A percentile compares a stretch with the other conserved stretches of the same genome.
These are phyloP conservation scores for Aspergillus caelatus DNA, from an alignment of 2,329 filamentous ascomycete species.

Conservation along the genomic window DNA sequence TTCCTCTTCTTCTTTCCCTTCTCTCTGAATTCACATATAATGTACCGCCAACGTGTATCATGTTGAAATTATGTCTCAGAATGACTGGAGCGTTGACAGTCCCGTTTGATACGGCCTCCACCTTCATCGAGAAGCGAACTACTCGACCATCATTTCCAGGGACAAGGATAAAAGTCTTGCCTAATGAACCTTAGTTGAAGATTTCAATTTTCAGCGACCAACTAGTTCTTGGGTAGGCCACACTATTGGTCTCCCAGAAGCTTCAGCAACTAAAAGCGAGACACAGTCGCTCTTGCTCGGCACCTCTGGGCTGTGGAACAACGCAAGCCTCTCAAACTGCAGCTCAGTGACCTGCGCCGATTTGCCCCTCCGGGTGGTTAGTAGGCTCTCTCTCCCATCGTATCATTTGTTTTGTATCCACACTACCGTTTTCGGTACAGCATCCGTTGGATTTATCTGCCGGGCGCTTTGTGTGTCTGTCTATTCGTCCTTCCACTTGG, in stretches of 20 bases:
- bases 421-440: conserved; percentile 1
- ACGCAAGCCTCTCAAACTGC: background rate
- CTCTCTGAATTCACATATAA: background rate
- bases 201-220: background rate
- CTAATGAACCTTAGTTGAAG: background rate
- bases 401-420: conserved; percentile 7
- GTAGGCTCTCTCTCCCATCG: background rate
- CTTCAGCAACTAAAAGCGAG: background rate
- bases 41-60: background rate
- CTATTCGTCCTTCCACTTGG: conserved; percentile 1
- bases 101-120: background rate
- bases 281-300: background rate
- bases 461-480: background rate
- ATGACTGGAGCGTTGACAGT: background rate
- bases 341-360: background rate
- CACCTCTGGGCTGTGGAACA: conserved; percentile 6
- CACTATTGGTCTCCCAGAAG: background rate
- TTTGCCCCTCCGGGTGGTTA: conserved; percentile 1
- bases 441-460: background rate
- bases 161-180: conserved; percentile 2
- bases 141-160: background rate
- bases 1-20: background rate
- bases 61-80: background rate
- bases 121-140: background rate
- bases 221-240: background rate